A percentile compares a stretch with the other conserved stretches of the same genome.
These are phyloP conservation scores for Aureobasidium vineae DNA, from an alignment of 2,329 filamentous ascomycete species.

Conservation along the genomic window DNA sequence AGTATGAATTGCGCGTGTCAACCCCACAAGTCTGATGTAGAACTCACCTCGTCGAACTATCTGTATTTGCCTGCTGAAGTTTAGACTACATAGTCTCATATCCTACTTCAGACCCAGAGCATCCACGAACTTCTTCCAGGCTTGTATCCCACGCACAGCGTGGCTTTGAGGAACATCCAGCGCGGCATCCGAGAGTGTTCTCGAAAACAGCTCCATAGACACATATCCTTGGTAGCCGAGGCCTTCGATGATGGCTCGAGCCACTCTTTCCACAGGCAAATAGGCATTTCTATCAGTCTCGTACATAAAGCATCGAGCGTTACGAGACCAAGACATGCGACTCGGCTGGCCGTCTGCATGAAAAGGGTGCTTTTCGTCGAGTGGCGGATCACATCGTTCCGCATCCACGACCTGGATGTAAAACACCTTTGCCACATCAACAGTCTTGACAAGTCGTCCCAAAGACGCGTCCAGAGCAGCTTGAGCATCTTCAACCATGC, in stretches of 20 bases:
- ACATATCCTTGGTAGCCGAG: constrained; percentile 68
- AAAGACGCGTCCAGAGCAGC: constrained; percentile 56
- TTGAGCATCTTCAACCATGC: constrained; percentile 40
- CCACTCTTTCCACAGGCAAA: constrained; percentile 62
- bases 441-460: constrained; percentile 51
- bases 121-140: constrained; percentile 48
- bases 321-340: constrained; percentile 73
- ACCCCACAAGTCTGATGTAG: too few species aligned
- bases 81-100: too few species aligned
- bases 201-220: constrained; percentile 68
- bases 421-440: constrained; percentile 67
- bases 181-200: constrained; percentile 55
- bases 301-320: constrained; percentile 66
- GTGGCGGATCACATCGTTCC: constrained; percentile 58
- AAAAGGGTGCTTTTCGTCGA: constrained; percentile 56
- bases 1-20: too few species aligned
- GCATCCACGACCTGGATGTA: constrained; percentile 77
- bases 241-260: constrained; percentile 60
- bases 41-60: too few species aligned
- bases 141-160: constrained; percentile 51
- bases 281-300: constrained; percentile 62
- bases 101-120: neutral
- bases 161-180: constrained; percentile 55
- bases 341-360: constrained; percentile 57
- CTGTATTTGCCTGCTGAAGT: too few species aligned